A percentile compares a stretch with the other conserved stretches of the same genome.
These are phyloP conservation scores for Botrytis cinerea DNA, from an alignment of 2,329 filamentous ascomycete genomes.

Conservation along the genomic window DNA sequence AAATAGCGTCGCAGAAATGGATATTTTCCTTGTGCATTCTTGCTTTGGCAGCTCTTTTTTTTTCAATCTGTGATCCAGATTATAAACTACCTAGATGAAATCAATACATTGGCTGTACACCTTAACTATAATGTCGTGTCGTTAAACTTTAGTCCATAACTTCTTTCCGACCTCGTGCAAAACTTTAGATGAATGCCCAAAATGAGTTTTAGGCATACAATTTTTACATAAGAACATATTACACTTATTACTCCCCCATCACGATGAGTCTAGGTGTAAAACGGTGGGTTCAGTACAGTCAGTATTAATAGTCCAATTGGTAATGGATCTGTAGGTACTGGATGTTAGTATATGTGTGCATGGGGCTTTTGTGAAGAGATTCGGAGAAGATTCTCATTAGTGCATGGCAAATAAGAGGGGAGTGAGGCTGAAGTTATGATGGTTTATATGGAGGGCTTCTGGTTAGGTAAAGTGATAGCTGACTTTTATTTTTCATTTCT, in stretches of 20 bases:
- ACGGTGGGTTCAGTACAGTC: neutral
- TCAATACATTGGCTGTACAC: neutral
- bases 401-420: too few relatives aligned
- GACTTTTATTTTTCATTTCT: too few relatives aligned
- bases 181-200: neutral
- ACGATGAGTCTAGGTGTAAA: neutral
- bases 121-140: constrained; percentile 45
- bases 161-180: neutral
- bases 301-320: neutral
- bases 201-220: neutral
- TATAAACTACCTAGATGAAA: neutral
- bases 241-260: neutral
- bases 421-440: too few relatives aligned
- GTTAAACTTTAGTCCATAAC: neutral
- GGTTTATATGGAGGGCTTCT: too few relatives aligned
- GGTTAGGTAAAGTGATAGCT: too few relatives aligned
- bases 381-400: too few relatives aligned
- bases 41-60: neutral
- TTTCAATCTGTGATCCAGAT: neutral
- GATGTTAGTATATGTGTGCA: neutral
- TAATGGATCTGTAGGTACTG: neutral
- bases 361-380: too few relatives aligned
- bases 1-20: constrained; percentile 5
- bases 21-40: neutral
- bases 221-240: neutral